phyloP scores from a whole-genome alignment of 169 alveolate genomes.

The Plasmodium gaboni region DNA sequence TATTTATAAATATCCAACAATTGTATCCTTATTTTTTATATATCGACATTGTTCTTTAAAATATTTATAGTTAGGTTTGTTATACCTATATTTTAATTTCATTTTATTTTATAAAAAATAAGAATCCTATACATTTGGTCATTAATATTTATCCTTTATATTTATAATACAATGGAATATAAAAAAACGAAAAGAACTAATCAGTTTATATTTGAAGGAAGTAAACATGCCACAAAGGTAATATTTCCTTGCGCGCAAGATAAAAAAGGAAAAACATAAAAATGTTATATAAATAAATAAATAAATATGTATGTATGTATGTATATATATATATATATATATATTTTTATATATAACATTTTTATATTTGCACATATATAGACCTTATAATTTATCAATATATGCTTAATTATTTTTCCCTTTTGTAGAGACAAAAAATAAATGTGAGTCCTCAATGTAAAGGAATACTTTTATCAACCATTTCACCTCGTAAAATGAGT shows the following conservation, averaged over 20 bases:
- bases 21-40: too few relatives aligned
- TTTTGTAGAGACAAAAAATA: conserved; percentile 51
- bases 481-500: conserved; percentile 14
- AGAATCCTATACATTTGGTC: conserved; percentile 2
- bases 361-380: too few relatives aligned
- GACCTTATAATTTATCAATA: too few relatives aligned
- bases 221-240: conserved; percentile 55
- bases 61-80: too few relatives aligned
- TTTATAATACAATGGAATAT: conserved; percentile 45
- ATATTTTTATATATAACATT: neutral
- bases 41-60: too few relatives aligned
- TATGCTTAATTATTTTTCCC: neutral
- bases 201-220: conserved; percentile 54
- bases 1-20: too few relatives aligned
- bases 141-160: neutral
- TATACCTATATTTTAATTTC: too few relatives aligned
- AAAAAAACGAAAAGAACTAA: conserved; percentile 57
- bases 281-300: neutral
- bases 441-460: conserved; percentile 54
- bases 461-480: conserved; percentile 53
- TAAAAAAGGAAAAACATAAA: neutral
- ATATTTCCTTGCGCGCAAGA: neutral
- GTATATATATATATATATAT: neutral
- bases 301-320: neutral
- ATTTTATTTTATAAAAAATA: conserved; percentile 13